Conservation (phyloP, 2,329 filamentous ascomycete species). For the Penicillium expansum region DNA sequence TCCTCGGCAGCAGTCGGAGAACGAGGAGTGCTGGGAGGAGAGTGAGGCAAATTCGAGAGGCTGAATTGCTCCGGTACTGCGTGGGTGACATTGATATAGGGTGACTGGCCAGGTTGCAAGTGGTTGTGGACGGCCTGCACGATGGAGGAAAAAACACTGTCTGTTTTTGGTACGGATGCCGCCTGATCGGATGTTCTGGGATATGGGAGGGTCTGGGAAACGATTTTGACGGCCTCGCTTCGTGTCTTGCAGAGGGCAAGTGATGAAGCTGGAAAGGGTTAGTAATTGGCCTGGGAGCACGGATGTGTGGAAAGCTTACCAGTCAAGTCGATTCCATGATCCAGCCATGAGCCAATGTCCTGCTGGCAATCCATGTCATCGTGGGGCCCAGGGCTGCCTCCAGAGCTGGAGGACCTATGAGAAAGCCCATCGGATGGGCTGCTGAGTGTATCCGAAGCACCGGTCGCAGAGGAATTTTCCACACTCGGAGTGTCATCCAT, state of each 20-base stretch:
- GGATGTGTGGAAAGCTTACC: constrained; percentile 27
- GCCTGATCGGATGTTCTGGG: constrained; percentile 42
- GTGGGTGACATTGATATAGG: constrained; percentile 64
- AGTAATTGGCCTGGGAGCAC: constrained; percentile 1
- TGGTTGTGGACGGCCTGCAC: constrained; percentile 56
- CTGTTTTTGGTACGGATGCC: constrained; percentile 28
- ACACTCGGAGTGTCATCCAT: constrained; percentile 32
- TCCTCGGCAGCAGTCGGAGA: constrained; percentile 51
- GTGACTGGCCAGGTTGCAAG: constrained; percentile 50
- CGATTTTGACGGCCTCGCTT: constrained; percentile 52
- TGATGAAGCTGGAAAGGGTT: constrained; percentile 34
- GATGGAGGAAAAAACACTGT: constrained; percentile 52
- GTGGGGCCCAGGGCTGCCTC: constrained; percentile 30
- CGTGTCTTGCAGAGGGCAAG: constrained; percentile 36
- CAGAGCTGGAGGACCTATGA: constrained; percentile 32
- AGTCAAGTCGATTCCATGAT: constrained; percentile 37
- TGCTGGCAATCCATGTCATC: constrained; percentile 36
- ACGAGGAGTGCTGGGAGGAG: constrained; percentile 59
- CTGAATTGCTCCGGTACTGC: constrained; percentile 62
- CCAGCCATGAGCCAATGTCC: constrained; percentile 35
- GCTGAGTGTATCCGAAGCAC: constrained; percentile 29
- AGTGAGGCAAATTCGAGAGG: constrained; percentile 59
- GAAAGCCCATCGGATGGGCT: constrained; percentile 32
- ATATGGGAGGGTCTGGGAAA: constrained; percentile 61
- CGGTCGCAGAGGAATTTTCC: constrained; percentile 27